phyloP scores from a whole-genome alignment of 139 green algal genomes.

The Chlamydomonas applanata region DNA sequence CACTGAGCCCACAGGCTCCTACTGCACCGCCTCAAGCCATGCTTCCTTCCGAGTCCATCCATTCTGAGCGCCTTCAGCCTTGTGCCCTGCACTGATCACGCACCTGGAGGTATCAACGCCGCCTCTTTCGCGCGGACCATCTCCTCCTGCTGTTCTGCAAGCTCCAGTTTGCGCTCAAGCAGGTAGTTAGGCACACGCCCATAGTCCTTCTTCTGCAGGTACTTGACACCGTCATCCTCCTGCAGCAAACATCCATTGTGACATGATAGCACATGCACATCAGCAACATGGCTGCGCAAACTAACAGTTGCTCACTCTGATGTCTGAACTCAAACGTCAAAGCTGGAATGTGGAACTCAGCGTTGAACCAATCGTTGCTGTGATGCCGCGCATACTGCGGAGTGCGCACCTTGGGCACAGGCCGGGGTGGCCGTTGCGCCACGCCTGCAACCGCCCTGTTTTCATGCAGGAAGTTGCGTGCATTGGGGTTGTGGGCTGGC shows the following conservation, averaged over 20 bases:
- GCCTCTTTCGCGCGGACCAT: conserved; percentile 37
- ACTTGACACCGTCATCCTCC: conserved; percentile 15
- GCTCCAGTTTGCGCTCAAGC: conserved; percentile 60
- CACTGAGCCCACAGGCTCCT: too few species aligned
- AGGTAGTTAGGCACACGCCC: conserved; percentile 59
- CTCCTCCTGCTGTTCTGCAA: conserved; percentile 42
- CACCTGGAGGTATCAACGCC: conserved; percentile 18
- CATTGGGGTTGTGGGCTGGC: background rate
- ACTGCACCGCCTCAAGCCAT: too few species aligned
- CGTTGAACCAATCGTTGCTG: too few species aligned
- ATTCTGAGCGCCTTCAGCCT: too few species aligned
- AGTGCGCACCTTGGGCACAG: conserved; percentile 3
- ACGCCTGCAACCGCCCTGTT: conserved; percentile 33
- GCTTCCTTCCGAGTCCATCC: too few species aligned
- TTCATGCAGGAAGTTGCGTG: conserved; percentile 50
- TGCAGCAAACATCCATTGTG: background rate
- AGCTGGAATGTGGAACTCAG: too few species aligned
- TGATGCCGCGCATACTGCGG: background rate
- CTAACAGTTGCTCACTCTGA: too few species aligned
- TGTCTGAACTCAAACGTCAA: too few species aligned
- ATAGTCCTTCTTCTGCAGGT: conserved; percentile 47
- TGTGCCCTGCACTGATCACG: too few species aligned
- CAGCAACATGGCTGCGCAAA: too few species aligned
- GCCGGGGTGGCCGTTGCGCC: conserved; percentile 16
- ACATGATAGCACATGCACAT: too few species aligned